Base-by-base conservation (phyloP, 768 basidiomycete species). In the Daedaleopsis sinensis region DNA sequence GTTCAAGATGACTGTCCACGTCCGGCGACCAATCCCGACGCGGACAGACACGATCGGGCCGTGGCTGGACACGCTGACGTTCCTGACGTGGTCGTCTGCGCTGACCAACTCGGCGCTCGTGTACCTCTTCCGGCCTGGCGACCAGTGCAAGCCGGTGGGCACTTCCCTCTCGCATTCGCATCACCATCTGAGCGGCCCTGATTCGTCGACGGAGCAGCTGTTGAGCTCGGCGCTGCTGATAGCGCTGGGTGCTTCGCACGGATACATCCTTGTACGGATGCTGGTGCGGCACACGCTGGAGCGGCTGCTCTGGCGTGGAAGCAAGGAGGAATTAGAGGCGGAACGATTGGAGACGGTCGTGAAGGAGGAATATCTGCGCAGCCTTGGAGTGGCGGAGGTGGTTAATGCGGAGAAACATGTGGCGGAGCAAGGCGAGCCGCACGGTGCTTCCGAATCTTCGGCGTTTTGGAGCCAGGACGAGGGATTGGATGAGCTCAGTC, bases 41-140 rank as follows among this genome's bases (percentile, higher is more conserved):
- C 87, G 96, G 21, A 89, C 91, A 3, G 94, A 96, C 67, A 89
- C 90, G 12, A 94, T 98, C 61, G 96, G 96, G 0, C 91, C 94
- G 0, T 99, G 96, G 96, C 84, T 98, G 46, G 89, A 96, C 54
- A 85, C 88, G 13, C 79, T 99, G 61, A 85, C 89, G 7, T 89
- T 93, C 79, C 81, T 99, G 71, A 84, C 93, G 13, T 98, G 95
- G 94, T 78, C 96, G 53, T 88, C 88, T 5, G 89, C 94, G 0
- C 78, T 98, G 35, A 93, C 89, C 32, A 97, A 96, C 74, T 82
- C 93, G 0, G 90, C 95, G 8, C 85, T 99, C 56, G 90, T 96
- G 52, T 95, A 93, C 77, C 86, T 97, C 66, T 96, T 97, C 82
- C 86, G 82, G 15, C 85, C 88, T 36, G 70, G 72, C 7, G 64